Evolutionary conservation across 2,329 filamentous ascomycete genomes (phyloP).

Genomic region (Lasiodiplodia gonubiensis): DNA sequence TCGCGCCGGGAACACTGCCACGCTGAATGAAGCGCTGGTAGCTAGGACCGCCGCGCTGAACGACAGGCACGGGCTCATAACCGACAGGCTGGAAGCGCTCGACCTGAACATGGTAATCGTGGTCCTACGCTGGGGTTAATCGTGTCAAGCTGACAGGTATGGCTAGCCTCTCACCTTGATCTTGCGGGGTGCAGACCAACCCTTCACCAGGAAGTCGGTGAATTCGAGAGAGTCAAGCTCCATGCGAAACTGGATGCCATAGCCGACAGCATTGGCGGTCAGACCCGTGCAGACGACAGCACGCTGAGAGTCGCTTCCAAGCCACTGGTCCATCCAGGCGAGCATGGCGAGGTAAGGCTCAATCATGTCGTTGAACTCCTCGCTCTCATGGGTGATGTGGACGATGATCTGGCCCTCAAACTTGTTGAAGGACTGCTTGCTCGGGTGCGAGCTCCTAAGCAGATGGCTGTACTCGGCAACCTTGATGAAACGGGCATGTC

Average conservation of each 20-base stretch:
- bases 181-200: conserved; percentile 29
- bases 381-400: not conserved
- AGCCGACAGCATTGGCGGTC: conserved; percentile 33
- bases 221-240: conserved; percentile 39
- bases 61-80: not conserved
- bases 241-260: conserved; percentile 37
- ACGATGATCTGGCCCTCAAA: conserved; percentile 42
- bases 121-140: conserved; percentile 3
- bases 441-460: conserved; percentile 35
- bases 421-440: conserved; percentile 35
- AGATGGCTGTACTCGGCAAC: conserved; percentile 35
- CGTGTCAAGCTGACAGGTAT: conserved; percentile 17
- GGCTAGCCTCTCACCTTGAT: conserved; percentile 34
- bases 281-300: conserved; percentile 30
- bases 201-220: not conserved
- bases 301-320: conserved; percentile 30
- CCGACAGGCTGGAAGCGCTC: not conserved
- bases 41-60: not conserved
- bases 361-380: not conserved
- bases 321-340: conserved; percentile 31
- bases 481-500: conserved; percentile 33
- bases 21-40: not conserved
- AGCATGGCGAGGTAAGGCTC: conserved; percentile 31
- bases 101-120: not conserved
- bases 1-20: not conserved